Conservation (phyloP, 2,329 filamentous ascomycete genomes). For the Huntiella omanensis region DNA sequence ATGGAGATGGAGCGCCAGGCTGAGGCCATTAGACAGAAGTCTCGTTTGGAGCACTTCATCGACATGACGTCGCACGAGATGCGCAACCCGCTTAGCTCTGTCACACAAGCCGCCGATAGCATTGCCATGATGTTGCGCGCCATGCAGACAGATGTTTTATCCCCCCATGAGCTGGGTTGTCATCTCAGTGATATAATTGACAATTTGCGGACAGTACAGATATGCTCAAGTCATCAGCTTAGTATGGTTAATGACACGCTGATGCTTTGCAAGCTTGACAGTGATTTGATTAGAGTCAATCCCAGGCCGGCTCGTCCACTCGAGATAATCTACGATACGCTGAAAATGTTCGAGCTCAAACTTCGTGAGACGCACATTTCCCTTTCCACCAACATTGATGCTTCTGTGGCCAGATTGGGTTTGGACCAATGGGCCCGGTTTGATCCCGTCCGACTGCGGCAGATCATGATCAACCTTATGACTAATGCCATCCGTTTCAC, state of each 20-base stretch:
- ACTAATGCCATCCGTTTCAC: conserved; percentile 49
- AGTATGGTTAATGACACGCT: conserved; percentile 50
- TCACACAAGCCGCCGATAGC: conserved; percentile 60
- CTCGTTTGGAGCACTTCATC: conserved; percentile 52
- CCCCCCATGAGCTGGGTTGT: too few relatives aligned
- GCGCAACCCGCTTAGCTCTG: conserved; percentile 57
- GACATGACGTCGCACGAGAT: conserved; percentile 60
- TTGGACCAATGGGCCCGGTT: conserved; percentile 51
- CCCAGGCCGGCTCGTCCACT: conserved; percentile 52
- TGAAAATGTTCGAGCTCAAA: conserved; percentile 68
- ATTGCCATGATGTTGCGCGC: conserved; percentile 34
- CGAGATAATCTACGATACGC: conserved; percentile 44
- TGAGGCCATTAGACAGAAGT: conserved; percentile 65
- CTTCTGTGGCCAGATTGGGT: conserved; percentile 43
- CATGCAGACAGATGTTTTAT: conserved; percentile 27
- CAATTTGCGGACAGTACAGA: conserved; percentile 61
- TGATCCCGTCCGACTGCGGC: conserved; percentile 55
- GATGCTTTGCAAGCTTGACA: conserved; percentile 51
- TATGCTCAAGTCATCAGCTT: conserved; percentile 66
- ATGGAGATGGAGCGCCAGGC: conserved; percentile 60
- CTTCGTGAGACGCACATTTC: conserved; percentile 52
- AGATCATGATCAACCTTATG: conserved; percentile 60
- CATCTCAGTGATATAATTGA: conserved; percentile 40
- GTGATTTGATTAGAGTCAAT: conserved; percentile 49
- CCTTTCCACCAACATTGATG: conserved; percentile 49